phyloP scores from a whole-genome alignment of 805 yeast species.

The Saturnispora kantuleensis region DNA sequence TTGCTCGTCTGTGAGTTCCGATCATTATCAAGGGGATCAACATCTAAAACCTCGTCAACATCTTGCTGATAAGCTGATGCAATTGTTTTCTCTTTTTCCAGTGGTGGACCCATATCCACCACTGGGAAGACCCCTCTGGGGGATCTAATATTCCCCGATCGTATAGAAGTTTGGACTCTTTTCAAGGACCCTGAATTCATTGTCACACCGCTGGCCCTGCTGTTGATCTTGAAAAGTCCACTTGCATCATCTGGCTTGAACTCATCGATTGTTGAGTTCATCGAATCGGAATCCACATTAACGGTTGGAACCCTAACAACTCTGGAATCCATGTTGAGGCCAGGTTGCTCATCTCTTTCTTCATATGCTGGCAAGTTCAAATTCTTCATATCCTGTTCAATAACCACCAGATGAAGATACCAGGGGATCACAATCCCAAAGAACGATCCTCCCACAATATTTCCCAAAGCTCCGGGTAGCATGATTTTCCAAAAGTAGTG shows the following conservation, averaged over 20 bases:
- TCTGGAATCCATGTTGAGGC: constrained; percentile 65
- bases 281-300: not conserved
- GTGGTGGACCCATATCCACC: constrained; percentile 63
- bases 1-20: constrained; percentile 15
- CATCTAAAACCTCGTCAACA: constrained; percentile 13
- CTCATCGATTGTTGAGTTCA: constrained; percentile 10
- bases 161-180: constrained; percentile 1
- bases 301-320: constrained; percentile 41
- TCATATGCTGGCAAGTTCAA: constrained; percentile 61
- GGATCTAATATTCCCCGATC: constrained; percentile 30
- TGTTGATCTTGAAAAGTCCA: constrained; percentile 5
- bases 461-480: constrained; percentile 65
- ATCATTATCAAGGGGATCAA: constrained; percentile 17
- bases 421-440: constrained; percentile 60
- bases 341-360: constrained; percentile 73
- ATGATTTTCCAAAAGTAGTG: constrained; percentile 62
- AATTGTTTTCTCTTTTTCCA: constrained; percentile 45
- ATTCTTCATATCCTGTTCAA: constrained; percentile 56
- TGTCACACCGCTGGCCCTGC: not conserved
- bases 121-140: constrained; percentile 79
- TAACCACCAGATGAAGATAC: constrained; percentile 62
- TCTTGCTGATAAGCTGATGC: constrained; percentile 31
- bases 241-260: constrained; percentile 14
- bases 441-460: constrained; percentile 66
- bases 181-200: not conserved